Percentiles rank a stretch among this genome's conserved stretches.
phyloP scores from a whole-genome alignment of 768 basidiomycete genomes.

The Russula compacta region DNA sequence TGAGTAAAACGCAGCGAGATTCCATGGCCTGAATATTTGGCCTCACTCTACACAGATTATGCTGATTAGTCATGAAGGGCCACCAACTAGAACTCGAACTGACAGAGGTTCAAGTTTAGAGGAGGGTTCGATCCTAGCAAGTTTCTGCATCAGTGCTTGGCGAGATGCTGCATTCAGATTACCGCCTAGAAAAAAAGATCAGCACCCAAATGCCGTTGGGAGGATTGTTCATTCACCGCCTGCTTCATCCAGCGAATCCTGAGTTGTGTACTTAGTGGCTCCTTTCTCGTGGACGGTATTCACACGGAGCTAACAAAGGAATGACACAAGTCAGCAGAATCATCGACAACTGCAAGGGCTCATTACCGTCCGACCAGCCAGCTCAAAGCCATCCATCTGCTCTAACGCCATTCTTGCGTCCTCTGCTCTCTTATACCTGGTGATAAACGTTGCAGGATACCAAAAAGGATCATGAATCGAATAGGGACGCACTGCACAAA shows the following conservation, averaged over 20 bases:
- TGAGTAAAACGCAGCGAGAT: constrained; percentile 81
- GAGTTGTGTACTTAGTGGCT: constrained; percentile 60
- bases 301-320: constrained; percentile 55
- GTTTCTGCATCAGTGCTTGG: constrained; percentile 99
- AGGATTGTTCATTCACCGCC: constrained; percentile 47
- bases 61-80: constrained; percentile 12
- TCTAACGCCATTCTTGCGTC: constrained; percentile 96
- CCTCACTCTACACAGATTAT: constrained; percentile 40
- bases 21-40: constrained; percentile 79
- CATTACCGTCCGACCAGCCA: constrained; percentile 85
- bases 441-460: not conserved
- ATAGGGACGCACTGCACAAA: constrained; percentile 76
- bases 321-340: constrained; percentile 18
- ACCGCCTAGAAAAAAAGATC: constrained; percentile 51
- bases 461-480: not conserved
- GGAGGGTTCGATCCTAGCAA: constrained; percentile 83
- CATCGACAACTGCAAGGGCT: constrained; percentile 7
- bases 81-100: constrained; percentile 22
- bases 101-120: constrained; percentile 54
- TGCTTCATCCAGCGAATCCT: constrained; percentile 80
- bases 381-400: constrained; percentile 98
- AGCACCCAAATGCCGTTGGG: not conserved
- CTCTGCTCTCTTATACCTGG: constrained; percentile 79
- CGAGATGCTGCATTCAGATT: constrained; percentile 97
- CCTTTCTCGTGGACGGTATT: constrained; percentile 93